Conservation (phyloP, 1,284 basidiomycete species). For the Chondrostereum purpureum region DNA sequence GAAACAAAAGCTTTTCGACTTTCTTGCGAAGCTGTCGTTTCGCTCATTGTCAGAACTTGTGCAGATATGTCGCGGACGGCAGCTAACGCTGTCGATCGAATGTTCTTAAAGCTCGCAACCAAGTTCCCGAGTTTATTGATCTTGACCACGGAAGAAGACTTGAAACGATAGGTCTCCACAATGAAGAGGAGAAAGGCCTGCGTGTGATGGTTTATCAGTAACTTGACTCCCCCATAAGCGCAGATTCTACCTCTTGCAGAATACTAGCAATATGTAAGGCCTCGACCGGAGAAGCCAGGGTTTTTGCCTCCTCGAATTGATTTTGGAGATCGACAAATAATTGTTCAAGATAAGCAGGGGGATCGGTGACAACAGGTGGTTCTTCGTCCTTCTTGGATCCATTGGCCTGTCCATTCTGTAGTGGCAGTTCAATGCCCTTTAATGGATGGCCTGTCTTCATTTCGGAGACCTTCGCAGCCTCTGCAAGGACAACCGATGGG, state of each 20-base stretch:
- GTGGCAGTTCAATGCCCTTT: conserved; percentile 51
- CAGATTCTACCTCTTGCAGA: conserved; percentile 58
- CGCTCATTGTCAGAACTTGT: conserved; percentile 41
- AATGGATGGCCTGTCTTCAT: conserved; percentile 62
- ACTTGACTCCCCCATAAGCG: too few relatives aligned
- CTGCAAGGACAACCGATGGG: conserved; percentile 60
- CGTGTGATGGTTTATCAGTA: too few relatives aligned
- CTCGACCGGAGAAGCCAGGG: conserved; percentile 39
- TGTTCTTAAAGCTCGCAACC: conserved; percentile 54
- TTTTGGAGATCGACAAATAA: conserved; percentile 60
- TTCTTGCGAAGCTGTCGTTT: conserved; percentile 45
- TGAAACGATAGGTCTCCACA: conserved; percentile 65
- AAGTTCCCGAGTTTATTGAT: conserved; percentile 70
- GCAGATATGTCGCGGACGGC: conserved; percentile 53
- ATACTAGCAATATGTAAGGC: conserved; percentile 64
- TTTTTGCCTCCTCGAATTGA: conserved; percentile 39
- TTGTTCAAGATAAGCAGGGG: conserved; percentile 43
- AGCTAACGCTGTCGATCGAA: conserved; percentile 46
- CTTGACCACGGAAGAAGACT: conserved; percentile 58
- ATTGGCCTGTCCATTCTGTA: conserved; percentile 23
- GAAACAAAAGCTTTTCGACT: conserved; percentile 45
- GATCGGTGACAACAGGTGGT: conserved; percentile 50
- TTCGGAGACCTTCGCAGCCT: conserved; percentile 63
- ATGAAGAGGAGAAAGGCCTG: conserved; percentile 65
- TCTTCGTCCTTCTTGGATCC: conserved; percentile 65